phyloP scores from a whole-genome alignment of 495 filamentous ascomycete genomes.

The Penicillium soppii region DNA sequence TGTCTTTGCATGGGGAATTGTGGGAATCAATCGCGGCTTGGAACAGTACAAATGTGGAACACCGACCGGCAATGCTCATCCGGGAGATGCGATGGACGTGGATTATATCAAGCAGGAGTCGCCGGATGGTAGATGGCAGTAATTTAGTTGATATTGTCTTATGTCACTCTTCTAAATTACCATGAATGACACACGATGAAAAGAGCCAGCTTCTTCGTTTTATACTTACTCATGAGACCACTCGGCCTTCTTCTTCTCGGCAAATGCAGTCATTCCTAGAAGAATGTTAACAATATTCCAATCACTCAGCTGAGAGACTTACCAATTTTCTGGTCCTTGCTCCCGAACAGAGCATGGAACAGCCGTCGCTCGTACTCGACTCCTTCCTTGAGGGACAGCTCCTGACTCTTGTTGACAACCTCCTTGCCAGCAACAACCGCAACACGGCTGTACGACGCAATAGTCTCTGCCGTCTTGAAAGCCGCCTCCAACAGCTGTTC shows the following conservation, averaged over 20 bases:
- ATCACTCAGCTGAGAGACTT: conserved; percentile 20
- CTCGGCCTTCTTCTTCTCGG: conserved; percentile 88
- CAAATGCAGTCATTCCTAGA: conserved; percentile 86
- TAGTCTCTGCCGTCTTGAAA: conserved; percentile 79
- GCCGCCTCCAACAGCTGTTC: conserved; percentile 78
- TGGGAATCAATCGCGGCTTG: conserved; percentile 77
- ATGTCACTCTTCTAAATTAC: neutral
- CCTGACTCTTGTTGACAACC: conserved; percentile 96
- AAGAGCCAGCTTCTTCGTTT: neutral
- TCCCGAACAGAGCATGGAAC: conserved; percentile 91
- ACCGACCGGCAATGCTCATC: conserved; percentile 58
- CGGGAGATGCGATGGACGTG: conserved; percentile 37
- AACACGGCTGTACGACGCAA: conserved; percentile 76
- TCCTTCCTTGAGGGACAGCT: conserved; percentile 78
- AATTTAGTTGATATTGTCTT: neutral
- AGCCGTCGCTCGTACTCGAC: conserved; percentile 91
- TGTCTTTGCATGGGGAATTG: conserved; percentile 47
- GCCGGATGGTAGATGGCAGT: conserved; percentile 7
- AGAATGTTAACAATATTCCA: conserved; percentile 16
- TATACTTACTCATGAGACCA: conserved; percentile 74
- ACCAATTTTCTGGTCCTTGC: conserved; percentile 94
- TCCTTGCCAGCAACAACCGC: conserved; percentile 92
- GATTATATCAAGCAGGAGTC: conserved; percentile 5
- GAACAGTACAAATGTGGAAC: conserved; percentile 63
- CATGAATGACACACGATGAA: neutral